These are phyloP conservation scores for Ascochyta lentis DNA, from an alignment of 2,329 filamentous ascomycete species.

Conservation along the genomic window DNA sequence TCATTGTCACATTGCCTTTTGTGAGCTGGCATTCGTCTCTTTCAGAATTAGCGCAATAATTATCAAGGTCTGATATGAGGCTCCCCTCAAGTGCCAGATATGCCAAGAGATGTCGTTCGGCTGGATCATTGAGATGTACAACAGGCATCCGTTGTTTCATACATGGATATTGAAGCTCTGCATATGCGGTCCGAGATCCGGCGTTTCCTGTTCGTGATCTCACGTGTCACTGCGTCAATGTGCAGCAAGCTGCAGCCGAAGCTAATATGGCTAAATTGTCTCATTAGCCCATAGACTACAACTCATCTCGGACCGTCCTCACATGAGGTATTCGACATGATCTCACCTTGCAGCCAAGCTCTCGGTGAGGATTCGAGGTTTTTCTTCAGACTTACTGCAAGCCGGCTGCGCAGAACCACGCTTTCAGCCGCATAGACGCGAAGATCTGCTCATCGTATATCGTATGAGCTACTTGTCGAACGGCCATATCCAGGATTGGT, in stretches of 20 bases:
- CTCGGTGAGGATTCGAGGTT: background rate
- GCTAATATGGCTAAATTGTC: conserved; percentile 21
- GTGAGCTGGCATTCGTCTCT: background rate
- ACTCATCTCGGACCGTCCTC: conserved; percentile 5
- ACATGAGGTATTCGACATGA: conserved; percentile 2
- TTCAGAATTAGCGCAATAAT: background rate
- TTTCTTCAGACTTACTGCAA: background rate
- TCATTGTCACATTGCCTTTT: conserved; percentile 1
- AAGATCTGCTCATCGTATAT: background rate
- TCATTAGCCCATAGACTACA: conserved; percentile 11
- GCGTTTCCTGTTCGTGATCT: conserved; percentile 7
- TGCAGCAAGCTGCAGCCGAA: conserved; percentile 17
- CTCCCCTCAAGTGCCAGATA: background rate
- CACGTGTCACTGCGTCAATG: conserved; percentile 18
- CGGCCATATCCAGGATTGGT: background rate
- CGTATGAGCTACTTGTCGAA: background rate
- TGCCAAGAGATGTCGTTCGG: conserved; percentile 9
- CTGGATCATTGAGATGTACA: conserved; percentile 5
- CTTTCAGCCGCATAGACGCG: background rate
- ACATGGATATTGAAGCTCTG: conserved; percentile 17
- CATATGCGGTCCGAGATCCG: conserved; percentile 16
- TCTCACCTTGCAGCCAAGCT: conserved; percentile 5
- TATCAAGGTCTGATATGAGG: conserved; percentile 1
- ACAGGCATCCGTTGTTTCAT: conserved; percentile 11
- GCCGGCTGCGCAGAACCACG: background rate